Evolutionary conservation across 805 yeast species (phyloP), one percentile per base, ranked within the genome.

Genomic region (Candida silvatica): DNA sequence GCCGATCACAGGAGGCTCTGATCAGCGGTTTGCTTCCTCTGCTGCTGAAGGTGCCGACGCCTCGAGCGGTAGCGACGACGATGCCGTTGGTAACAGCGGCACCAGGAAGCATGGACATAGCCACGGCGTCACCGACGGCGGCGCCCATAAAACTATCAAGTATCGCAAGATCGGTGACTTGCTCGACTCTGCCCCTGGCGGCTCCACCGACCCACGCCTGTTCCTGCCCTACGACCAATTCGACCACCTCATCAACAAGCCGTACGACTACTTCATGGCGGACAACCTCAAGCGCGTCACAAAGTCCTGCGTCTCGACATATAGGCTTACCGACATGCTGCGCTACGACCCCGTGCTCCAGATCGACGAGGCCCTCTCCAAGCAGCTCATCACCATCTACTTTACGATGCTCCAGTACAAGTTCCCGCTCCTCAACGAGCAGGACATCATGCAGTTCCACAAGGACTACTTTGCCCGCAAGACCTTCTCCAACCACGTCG

Each of bases 321-420:
- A 70, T 44, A 63, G 70, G 37, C 46, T 74, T 24, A 53, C 58
- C 31, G 73, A 69, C 24, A 70, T 69, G 42, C 38, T 69, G 22
- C 51, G 60, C 7, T 51, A 54, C 41, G 75, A 71, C 33, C 79
- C 80, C 1, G 68, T 71, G 4, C 64, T 65, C 35, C 71, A 71
- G 37, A 61, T 74, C 36, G 77, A 73, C 44, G 67, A 64, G 37
- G 58, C 62, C 31, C 48, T 69, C 19, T 64, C 77, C 2, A 61
- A 71, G 39, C 69, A 70, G 20, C 63, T 74, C 24, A 46, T 74
- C 29, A 77, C 71, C 37, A 67, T 71, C n/a, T 73, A 70, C 47
- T 74, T 74, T 49, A 62, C 74, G 9, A 55, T 74, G 33, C 48
- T 74, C 26, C 80, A 74, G 44, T 69, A 69, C 51, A 72, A 73